Base-by-base conservation (phyloP, 495 filamentous ascomycete species). In the Aspergillus cristatus region DNA sequence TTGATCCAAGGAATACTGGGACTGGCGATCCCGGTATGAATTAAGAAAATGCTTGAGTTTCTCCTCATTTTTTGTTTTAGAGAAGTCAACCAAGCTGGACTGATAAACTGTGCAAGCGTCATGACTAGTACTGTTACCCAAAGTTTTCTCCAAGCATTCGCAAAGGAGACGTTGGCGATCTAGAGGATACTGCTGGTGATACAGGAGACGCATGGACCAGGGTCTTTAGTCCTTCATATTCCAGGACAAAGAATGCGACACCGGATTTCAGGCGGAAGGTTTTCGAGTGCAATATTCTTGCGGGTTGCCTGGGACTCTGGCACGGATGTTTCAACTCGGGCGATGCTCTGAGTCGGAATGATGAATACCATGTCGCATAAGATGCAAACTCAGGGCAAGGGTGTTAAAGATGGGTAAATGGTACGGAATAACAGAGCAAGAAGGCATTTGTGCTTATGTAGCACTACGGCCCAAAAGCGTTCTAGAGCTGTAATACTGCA, bases 151-250 rank as follows among this genome's bases (percentile, higher is more conserved):
- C 20, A 53, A 32, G 14, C 17, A 45, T 16, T 18, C 2, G 22
- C 16, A 20, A 7, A 54, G 41, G 0, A 55, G 16, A 6, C 12
- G 13, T 17, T 32, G 30, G 31, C 48, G 46, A 29, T 51, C 39
- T 11, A 48, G 40, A 6, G 40, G 20, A 29, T 57, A 58, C 30
- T 58, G 54, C 30, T 54, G 35, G 28, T 57, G 40, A 35, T 52
- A 60, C 41, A 14, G 50, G 57, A 10, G 50, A 58, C 12, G 52
- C 50, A 13, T 32, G 47, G 22, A 53, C 39, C 7, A 60, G 24
- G 14, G 52, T 37, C 5, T 18, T 15, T 13, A 58, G 41, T 3
- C 40, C 43, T n/a, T 48, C 33, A 10, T 51, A 7, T 13, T 48
- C 28, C 12, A 42, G 15, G 1, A 36, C 34, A 41, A 2, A 47